These are phyloP conservation scores for Phytophthora capsici DNA, from an alignment of 352 stramenopile genomes.

Conservation along the genomic window DNA sequence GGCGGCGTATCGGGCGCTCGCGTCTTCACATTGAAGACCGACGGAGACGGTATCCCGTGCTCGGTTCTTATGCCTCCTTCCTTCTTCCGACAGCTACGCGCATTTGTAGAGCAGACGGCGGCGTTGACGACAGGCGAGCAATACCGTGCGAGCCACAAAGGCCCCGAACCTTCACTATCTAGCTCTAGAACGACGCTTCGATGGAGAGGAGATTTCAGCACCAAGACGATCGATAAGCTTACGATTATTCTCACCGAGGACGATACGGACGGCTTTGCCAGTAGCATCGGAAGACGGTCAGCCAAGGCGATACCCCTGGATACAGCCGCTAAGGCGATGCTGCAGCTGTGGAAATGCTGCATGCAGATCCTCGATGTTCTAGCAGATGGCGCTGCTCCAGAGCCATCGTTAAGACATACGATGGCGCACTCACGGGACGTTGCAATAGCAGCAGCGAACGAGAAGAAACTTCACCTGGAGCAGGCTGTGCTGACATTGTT, in stretches of 20 bases:
- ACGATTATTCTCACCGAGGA: slow-evolving; percentile 42
- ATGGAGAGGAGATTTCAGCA: slow-evolving; percentile 32
- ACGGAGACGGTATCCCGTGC: slow-evolving; percentile 19
- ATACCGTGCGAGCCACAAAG: slow-evolving; percentile 29
- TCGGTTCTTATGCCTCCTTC: slow-evolving; percentile 41
- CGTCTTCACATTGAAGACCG: slow-evolving; percentile 32
- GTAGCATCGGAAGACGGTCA: slow-evolving; percentile 34
- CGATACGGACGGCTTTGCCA: slow-evolving; percentile 37
- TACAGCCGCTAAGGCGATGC: slow-evolving; percentile 46
- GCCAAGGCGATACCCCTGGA: slow-evolving; percentile 43
- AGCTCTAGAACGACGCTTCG: slow-evolving; percentile 22
- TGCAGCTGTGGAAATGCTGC: slow-evolving; percentile 67
- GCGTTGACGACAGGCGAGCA: slow-evolving; percentile 26
- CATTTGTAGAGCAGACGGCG: slow-evolving; percentile 37
- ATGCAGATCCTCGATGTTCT: slow-evolving; percentile 55
- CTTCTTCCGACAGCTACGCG: slow-evolving; percentile 45
- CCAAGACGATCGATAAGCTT: slow-evolving; percentile 48
- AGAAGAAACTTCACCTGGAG: slow-evolving; percentile 46
- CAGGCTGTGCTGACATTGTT: slow-evolving; percentile 45
- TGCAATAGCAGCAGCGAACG: slow-evolving; percentile 20
- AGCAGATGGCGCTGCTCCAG: slow-evolving; percentile 30
- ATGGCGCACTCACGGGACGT: slow-evolving; percentile 31
- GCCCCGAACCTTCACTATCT: slow-evolving; percentile 10
- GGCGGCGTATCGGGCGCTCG: slow-evolving; percentile 3
- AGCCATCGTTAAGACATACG: slow-evolving; percentile 37